A percentile compares a stretch with the other conserved stretches of the same genome.
These are phyloP conservation scores for Neonectria ditissima DNA, from an alignment of 2,329 filamentous ascomycete genomes.

Conservation along the genomic window DNA sequence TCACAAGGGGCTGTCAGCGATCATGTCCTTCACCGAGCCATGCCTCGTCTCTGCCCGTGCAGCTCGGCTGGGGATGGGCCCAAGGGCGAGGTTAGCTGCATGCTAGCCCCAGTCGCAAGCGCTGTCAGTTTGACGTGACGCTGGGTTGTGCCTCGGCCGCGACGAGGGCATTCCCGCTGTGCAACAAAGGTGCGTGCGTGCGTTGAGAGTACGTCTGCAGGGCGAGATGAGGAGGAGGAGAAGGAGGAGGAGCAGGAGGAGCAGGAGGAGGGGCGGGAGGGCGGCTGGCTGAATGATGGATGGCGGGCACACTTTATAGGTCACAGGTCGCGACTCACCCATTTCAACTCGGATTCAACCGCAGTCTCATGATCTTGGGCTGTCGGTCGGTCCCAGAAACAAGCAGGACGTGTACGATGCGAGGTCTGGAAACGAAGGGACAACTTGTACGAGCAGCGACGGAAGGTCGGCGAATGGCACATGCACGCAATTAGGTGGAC, in stretches of 20 bases:
- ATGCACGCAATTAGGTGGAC: neutral
- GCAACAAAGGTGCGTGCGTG: constrained; percentile 30
- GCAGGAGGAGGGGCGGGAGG: constrained; percentile 40
- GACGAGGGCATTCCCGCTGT: constrained; percentile 43
- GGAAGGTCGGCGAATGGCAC: neutral
- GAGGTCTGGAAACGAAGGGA: neutral
- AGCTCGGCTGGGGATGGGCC: constrained; percentile 1
- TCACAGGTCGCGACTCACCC: constrained; percentile 45
- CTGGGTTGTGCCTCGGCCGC: constrained; percentile 21
- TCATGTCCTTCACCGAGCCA: constrained; percentile 25
- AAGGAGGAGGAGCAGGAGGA: constrained; percentile 39
- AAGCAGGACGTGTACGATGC: constrained; percentile 1
- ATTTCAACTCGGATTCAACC: constrained; percentile 48
- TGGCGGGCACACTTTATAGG: constrained; percentile 29
- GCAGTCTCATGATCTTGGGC: constrained; percentile 49
- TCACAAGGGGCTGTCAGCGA: constrained; percentile 43
- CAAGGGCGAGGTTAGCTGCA: neutral
- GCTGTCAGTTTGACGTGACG: constrained; percentile 7
- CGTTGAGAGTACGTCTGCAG: no score
- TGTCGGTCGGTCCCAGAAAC: constrained; percentile 29
- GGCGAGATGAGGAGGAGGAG: constrained; percentile 15
- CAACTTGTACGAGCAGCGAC: neutral
- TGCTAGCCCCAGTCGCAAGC: constrained; percentile 7
- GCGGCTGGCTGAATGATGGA: no score
- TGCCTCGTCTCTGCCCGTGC: constrained; percentile 9